Evolutionary conservation across 768 basidiomycete species (phyloP), one percentile per base, ranked within the genome.

Genomic region (Tephrocybe sp.): DNA sequence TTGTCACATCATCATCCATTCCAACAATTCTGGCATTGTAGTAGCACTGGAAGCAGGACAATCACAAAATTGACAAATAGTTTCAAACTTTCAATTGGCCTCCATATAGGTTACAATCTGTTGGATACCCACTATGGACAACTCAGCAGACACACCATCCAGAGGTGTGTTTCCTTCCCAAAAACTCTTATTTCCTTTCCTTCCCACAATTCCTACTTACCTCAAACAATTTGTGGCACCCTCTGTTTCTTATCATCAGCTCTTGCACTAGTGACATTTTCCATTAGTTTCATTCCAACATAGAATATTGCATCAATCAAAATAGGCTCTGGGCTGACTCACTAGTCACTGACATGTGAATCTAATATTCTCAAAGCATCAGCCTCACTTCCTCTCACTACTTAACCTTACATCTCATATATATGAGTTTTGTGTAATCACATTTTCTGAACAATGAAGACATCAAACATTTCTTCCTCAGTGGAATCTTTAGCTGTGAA

Each of bases 11-110:
- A 12, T 55, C 0, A 55, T 76, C 1, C 58, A 54, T 23, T 73
- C 71, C 0, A 67, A 76, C 52, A 73, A 75, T 43, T 37, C 62
- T 36, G 74, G 73, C 0, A 66, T 72, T 0, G 62, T 68, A 4
- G 50, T 59, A 11, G 60, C 62, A 0, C 38, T 74, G 7, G 23
- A 55, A 0, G 57, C 60, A 0, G 63, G 66, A 0, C 50, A 48
- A 3, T 71, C 67, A 12, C 45, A 62, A 1, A 71, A 65, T 28
- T 50, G 61, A 2, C 45, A 58, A 0, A 68, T 72, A 5, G 54
- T 66, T 0, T 17, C 30, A 1, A 51, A 65, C 4, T 53, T 68
- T 21, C 58, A 61, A 3, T 21, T 48, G 3, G 41, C 66, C 40
- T 17, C 33, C 0, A 57, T 72, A 18, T 68, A 62, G 64, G 45